Base-by-base conservation (phyloP, 495 filamentous ascomycete species). In the Diplogelasinospora grovesii region DNA sequence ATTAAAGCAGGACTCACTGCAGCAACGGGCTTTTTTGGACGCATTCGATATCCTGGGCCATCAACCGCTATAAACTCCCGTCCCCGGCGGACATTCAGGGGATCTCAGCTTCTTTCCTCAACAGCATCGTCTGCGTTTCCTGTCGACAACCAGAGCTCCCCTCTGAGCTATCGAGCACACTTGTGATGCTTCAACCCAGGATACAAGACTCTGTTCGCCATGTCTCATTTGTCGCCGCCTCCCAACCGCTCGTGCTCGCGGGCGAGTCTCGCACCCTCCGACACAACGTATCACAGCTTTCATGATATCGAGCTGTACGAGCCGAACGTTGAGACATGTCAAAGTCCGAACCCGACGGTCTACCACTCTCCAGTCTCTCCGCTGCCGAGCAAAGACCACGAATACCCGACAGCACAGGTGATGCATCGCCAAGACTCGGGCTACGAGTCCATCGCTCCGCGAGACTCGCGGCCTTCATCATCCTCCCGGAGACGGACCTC, bases 401-500 rank as follows among this genome's bases (percentile, higher is more conserved):
- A 41, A 1, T 35, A 14, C 16, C 48, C 45, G 5, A 35, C 41
- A 7, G 22, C 49, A 9, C 43, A 56, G 36, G 57, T 66, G 41
- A 69, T 71, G 52, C 56, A 55, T 4, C 63, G 69, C 8, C 68
- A 73, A 30, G 69, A 73, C 33, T 73, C 69, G 5, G 69, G 69
- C 5, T 73, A 73, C 33, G 69, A 65, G 35, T 71, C 68, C n/a
- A 54, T 60, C 8, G 36, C 50, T 14, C 56, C 52, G 1, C 50
- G 45, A 15, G 51, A 58, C 16, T 54, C 62, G 19, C 40, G 40
- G 2, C n/a, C n/a, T n/a, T n/a, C n/a, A n/a, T n/a, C n/a, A n/a
- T 50, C 51, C 0, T 52, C 52, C 19, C 46, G 36, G n/a, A 46
- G 46, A 14, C 49, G 49, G 7, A 41, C 56, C 11, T 50, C 53